These are phyloP conservation scores for Anthracocystis walkeri DNA, from an alignment of 1,284 basidiomycete genomes.

Conservation along the genomic window DNA sequence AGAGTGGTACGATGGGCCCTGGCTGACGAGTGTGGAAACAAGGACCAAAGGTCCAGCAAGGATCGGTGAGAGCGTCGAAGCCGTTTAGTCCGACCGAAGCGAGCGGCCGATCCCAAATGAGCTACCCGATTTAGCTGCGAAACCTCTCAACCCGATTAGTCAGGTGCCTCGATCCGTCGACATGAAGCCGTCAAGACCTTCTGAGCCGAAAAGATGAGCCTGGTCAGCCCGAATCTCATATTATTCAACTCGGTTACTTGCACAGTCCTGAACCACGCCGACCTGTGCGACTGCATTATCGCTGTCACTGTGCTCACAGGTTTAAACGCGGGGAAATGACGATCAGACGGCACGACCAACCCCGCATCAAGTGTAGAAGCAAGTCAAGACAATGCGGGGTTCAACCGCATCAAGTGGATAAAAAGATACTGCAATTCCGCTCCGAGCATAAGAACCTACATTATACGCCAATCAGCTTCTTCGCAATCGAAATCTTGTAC, in stretches of 20 bases:
- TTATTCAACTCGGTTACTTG: too few species aligned
- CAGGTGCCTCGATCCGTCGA: not conserved
- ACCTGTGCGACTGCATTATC: not conserved
- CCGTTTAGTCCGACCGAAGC: slow-evolving; percentile 19
- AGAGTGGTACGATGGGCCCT: not conserved
- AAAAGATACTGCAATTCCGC: too few species aligned
- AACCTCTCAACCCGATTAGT: not conserved
- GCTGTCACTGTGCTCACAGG: not conserved
- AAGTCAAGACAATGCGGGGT: too few species aligned
- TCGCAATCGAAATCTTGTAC: slow-evolving; percentile 52
- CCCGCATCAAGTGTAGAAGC: not conserved
- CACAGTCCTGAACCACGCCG: not conserved
- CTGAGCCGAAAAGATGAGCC: slow-evolving; percentile 6
- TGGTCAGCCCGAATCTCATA: not conserved
- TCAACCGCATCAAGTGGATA: too few species aligned
- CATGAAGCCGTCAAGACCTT: slow-evolving; percentile 23
- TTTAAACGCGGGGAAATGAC: not conserved
- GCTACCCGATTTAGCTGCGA: slow-evolving; percentile 3
- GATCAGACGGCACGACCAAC: not conserved
- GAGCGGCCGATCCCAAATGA: not conserved
- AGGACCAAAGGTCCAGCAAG: not conserved
- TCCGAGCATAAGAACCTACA: too few species aligned
- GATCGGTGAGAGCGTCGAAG: slow-evolving; percentile 10
- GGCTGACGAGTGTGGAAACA: not conserved
- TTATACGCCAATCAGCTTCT: slow-evolving; percentile 47